Conservation (phyloP, 257 asterid species). For the Solanum tacnaense region DNA sequence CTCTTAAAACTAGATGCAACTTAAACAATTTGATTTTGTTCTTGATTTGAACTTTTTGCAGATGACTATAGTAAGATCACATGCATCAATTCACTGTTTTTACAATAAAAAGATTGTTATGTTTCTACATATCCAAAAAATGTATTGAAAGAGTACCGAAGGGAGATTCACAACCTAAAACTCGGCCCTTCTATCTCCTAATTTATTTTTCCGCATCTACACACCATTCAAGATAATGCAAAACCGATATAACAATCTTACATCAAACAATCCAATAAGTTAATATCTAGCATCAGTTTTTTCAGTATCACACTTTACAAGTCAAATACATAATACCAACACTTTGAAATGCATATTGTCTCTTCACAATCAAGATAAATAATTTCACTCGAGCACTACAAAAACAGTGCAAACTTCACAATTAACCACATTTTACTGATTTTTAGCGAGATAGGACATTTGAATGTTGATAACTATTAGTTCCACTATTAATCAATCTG, state of each 20-base stretch:
- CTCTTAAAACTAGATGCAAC: not conserved
- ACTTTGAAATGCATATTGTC: not conserved
- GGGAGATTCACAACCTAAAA: not conserved
- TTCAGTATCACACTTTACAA: not conserved
- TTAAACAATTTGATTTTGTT: too few relatives aligned
- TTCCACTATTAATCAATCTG: not conserved
- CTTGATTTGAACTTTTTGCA: too few relatives aligned
- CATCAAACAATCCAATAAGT: not conserved
- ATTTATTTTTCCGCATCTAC: not conserved
- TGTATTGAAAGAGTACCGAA: too few relatives aligned
- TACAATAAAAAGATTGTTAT: too few relatives aligned
- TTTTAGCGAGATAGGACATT: not conserved
- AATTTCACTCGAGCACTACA: not conserved
- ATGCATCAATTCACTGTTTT: too few relatives aligned
- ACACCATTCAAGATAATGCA: not conserved
- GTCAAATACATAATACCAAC: not conserved
- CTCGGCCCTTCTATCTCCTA: not conserved
- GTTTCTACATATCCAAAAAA: too few relatives aligned
- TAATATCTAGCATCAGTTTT: not conserved
- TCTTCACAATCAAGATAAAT: not conserved
- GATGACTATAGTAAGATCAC: too few relatives aligned
- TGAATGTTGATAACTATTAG: not conserved
- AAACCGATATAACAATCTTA: not conserved
- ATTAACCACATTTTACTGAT: not conserved
- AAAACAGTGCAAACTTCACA: not conserved